Evolutionary conservation across 805 yeast genomes (phyloP).

Genomic region (Suhomyces pyralidae): DNA sequence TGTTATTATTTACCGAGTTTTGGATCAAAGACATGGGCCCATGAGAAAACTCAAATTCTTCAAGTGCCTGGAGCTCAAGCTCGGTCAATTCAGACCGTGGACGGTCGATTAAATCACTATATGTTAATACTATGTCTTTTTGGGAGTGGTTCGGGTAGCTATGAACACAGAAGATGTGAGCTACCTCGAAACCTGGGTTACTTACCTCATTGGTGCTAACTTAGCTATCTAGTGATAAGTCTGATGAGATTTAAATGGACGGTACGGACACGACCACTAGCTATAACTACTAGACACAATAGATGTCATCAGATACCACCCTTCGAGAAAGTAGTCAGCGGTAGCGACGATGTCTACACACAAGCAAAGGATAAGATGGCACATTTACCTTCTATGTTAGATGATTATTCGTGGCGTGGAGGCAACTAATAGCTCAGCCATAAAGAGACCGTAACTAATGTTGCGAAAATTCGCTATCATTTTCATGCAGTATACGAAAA

Average conservation of each 20-base stretch:
- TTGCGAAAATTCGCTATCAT: not conserved
- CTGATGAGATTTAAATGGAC: not conserved
- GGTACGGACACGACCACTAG: not conserved
- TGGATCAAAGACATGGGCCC: constrained; percentile 93
- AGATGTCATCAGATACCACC: not conserved
- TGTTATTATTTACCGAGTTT: constrained; percentile 68
- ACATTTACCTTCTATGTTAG: not conserved
- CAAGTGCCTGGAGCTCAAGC: constrained; percentile 73
- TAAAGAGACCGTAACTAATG: too few relatives aligned
- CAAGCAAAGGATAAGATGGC: too few relatives aligned
- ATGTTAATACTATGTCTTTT: constrained; percentile 24
- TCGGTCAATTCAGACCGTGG: constrained; percentile 80
- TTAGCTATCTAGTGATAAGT: not conserved
- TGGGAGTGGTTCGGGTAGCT: not conserved
- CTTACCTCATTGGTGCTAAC: constrained; percentile 11
- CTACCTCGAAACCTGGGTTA: not conserved
- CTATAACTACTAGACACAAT: too few relatives aligned
- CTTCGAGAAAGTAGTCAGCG: too few relatives aligned
- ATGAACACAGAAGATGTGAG: not conserved
- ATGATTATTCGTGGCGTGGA: not conserved
- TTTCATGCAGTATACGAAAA: not conserved
- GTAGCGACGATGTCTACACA: not conserved
- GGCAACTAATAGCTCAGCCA: too few relatives aligned
- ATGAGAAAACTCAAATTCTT: constrained; percentile 82
- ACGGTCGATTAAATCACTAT: constrained; percentile 63